Base-by-base conservation (phyloP, 148 eudicot species). In the Pouteria glomerata region DNA sequence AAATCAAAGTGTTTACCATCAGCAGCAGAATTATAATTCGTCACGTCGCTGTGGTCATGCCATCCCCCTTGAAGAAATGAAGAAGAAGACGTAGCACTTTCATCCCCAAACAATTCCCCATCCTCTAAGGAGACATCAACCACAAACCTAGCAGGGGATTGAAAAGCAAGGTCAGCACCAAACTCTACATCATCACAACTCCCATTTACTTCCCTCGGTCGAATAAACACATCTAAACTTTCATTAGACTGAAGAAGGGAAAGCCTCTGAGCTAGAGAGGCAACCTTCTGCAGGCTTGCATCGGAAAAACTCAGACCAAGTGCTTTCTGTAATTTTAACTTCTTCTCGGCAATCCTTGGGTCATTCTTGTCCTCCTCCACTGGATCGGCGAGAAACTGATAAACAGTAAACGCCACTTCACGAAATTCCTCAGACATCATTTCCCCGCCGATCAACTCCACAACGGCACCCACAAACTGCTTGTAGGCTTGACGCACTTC, bases 401-500 rank as follows among this genome's bases (percentile, higher is more conserved):
- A 91, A 15, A 78, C 84, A 24, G 82, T 71, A 70, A 89, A 74
- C 42, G 96, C 93, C 75, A 86, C 90, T 79, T 91, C 98, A 57
- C 51, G 85, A 67, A 95, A 88, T 83, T 88, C 93, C 69, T 89
- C 97, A 0, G 93, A 80, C 41, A 77, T 82, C 55, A 86, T 88
- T 56, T 89, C 97, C 2, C 88, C 86, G 26, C 78, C 97, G 48
- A 88, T 80, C 85, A 95, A 79, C 79, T 88, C 97, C 50, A 88
- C 96, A 62, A 95, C 86, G 15, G 93, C 90, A 7, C 78, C 90
- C 66, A 82, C 79, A 73, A 89, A 95, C 72, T 91, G 85, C 69
- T 84, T 95, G 79, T 95, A 95, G 10, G 80, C 78, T 83, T 91
- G 97, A 51, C 97, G 83, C 63, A 91, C 91, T 79, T 91, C 96